Conservation (phyloP, 2,329 filamentous ascomycete genomes). For the Xylaria sp. region DNA sequence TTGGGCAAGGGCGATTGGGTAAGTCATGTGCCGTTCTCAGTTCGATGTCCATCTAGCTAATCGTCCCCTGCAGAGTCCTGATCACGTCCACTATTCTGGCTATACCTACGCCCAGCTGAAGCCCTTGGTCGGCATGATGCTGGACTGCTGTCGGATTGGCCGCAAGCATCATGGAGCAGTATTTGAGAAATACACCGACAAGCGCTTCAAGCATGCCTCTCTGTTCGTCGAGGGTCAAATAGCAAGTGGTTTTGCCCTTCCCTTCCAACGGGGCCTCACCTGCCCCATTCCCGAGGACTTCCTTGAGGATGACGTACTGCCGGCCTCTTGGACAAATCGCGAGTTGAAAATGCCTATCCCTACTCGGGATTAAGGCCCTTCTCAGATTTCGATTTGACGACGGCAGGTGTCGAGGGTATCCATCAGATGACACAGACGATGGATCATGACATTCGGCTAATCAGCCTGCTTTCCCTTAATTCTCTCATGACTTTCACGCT, state of each 20-base stretch:
- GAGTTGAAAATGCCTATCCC: conserved; percentile 33
- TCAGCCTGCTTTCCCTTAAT: not conserved
- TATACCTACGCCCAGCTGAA: conserved; percentile 87
- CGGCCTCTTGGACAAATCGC: conserved; percentile 13
- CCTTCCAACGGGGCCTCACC: conserved; percentile 37
- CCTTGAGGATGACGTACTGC: conserved; percentile 17
- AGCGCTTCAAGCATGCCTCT: conserved; percentile 83
- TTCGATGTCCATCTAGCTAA: conserved; percentile 39
- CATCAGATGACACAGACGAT: not conserved
- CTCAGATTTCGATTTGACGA: not conserved
- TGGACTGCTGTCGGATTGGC: conserved; percentile 85
- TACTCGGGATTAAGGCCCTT: not conserved
- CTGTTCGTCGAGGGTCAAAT: conserved; percentile 78
- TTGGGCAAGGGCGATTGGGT: conserved; percentile 93
- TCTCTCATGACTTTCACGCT: not conserved
- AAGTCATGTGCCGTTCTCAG: conserved; percentile 44
- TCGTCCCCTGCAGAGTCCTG: conserved; percentile 60
- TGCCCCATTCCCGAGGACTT: conserved; percentile 14
- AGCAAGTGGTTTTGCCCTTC: conserved; percentile 58
- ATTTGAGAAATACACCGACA: conserved; percentile 89
- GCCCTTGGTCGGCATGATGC: conserved; percentile 73
- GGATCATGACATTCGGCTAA: not conserved
- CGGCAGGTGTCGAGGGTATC: not conserved
- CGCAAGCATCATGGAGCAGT: conserved; percentile 82
- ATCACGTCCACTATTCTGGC: conserved; percentile 89